phyloP scores from a whole-genome alignment of 2,329 filamentous ascomycete genomes.

The Epichloe sp. region DNA sequence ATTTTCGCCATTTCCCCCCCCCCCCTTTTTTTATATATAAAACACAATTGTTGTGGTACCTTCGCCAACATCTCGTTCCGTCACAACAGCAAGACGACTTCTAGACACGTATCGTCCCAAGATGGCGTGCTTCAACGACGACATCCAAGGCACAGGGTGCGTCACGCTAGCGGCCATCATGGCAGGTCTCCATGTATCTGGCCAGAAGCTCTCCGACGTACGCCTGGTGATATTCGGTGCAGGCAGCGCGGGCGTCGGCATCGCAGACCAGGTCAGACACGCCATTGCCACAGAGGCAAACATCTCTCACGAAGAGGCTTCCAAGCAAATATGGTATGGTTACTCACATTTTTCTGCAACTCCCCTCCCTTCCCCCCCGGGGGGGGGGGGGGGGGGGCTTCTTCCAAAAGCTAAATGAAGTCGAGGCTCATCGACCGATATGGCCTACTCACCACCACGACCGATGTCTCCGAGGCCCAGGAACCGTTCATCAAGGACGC shows the following conservation, averaged over 20 bases:
- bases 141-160: slow-evolving; percentile 79
- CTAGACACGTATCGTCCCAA: slow-evolving; percentile 61
- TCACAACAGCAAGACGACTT: slow-evolving; percentile 47
- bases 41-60: neutral
- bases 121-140: slow-evolving; percentile 81
- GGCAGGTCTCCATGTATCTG: slow-evolving; percentile 57
- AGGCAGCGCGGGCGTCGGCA: slow-evolving; percentile 71
- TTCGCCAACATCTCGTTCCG: neutral
- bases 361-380: accelerated
- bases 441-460: slow-evolving; percentile 55
- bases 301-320: slow-evolving; percentile 60
- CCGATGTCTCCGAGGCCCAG: slow-evolving; percentile 55
- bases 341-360: too few species aligned
- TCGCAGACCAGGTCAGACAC: slow-evolving; percentile 72
- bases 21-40: too few species aligned
- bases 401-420: neutral
- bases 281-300: slow-evolving; percentile 58
- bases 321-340: slow-evolving; percentile 61
- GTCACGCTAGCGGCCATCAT: slow-evolving; percentile 76
- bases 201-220: slow-evolving; percentile 52
- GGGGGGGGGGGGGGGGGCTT: too few species aligned
- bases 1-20: neutral
- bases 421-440: slow-evolving; percentile 67
- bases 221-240: slow-evolving; percentile 67
- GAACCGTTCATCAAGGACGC: slow-evolving; percentile 51